Percentiles rank a stretch among this genome's conserved stretches.
Conservation (phyloP, 169 alveolate species). For the Sarcocystis neurona region DNA sequence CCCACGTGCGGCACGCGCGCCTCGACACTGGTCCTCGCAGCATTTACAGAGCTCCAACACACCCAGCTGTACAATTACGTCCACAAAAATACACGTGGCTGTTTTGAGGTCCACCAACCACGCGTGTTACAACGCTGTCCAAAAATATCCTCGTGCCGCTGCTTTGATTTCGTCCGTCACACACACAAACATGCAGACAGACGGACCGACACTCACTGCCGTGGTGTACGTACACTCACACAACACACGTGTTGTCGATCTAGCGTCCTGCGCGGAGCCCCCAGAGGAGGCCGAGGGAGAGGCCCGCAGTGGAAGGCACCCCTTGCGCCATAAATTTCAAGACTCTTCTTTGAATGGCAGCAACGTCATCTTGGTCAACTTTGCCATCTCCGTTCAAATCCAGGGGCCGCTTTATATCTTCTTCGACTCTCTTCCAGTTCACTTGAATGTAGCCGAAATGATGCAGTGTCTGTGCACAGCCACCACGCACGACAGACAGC, state of each 20-base stretch:
- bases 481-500: too few species aligned
- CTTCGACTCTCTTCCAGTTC: slow-evolving; percentile 33
- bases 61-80: too few species aligned
- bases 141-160: too few species aligned
- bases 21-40: too few species aligned
- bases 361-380: slow-evolving; percentile 22
- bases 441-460: slow-evolving; percentile 29
- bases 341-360: background rate
- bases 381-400: slow-evolving; percentile 25
- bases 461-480: background rate
- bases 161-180: background rate
- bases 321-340: slow-evolving; percentile 28
- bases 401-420: slow-evolving; percentile 13
- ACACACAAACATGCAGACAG: background rate
- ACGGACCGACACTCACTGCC: background rate
- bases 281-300: slow-evolving; percentile 8
- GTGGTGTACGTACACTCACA: background rate
- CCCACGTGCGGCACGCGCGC: too few species aligned
- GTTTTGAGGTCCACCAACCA: too few species aligned
- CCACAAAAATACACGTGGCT: too few species aligned
- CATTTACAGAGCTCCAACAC: too few species aligned
- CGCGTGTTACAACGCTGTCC: too few species aligned
- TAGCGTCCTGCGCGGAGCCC: slow-evolving; percentile 16
- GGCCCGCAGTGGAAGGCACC: slow-evolving; percentile 37
- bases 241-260: background rate